These are phyloP conservation scores for Sequoia sempervirens DNA, from an alignment of 75 land plant genomes.

Conservation along the genomic window DNA sequence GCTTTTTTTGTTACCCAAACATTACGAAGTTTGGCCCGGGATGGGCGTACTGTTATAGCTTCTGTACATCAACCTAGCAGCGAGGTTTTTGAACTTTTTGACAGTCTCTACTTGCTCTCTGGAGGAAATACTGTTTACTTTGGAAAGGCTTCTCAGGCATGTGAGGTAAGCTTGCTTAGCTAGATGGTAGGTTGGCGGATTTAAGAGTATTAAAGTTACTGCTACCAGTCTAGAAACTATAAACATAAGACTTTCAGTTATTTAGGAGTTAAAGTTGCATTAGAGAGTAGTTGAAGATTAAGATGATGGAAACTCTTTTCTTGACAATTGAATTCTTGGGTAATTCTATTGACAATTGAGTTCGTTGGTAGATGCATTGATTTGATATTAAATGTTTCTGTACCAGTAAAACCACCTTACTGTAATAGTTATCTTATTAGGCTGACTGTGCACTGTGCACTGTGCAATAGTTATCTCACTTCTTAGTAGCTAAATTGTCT, in stretches of 20 bases:
- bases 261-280: not conserved
- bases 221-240: not conserved
- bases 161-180: constrained; percentile 25
- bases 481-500: not conserved
- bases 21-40: constrained; percentile 56
- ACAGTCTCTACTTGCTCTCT: constrained; percentile 68
- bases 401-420: not conserved
- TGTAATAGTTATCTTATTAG: not conserved
- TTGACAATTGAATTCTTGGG: not conserved
- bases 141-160: constrained; percentile 67
- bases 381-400: not conserved
- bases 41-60: constrained; percentile 77
- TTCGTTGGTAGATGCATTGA: not conserved
- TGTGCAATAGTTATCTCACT: not conserved
- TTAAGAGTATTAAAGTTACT: not conserved
- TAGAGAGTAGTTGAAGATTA: not conserved
- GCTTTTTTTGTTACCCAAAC: constrained; percentile 85
- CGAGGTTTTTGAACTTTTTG: constrained; percentile 84
- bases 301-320: not conserved
- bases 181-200: not conserved
- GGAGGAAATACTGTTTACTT: constrained; percentile 76
- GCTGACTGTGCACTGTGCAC: not conserved
- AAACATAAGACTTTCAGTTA: not conserved
- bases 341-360: not conserved
- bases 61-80: constrained; percentile 93